Evolutionary conservation across 495 filamentous ascomycete species (phyloP).

Genomic region (Elasticomyces elasticus): DNA sequence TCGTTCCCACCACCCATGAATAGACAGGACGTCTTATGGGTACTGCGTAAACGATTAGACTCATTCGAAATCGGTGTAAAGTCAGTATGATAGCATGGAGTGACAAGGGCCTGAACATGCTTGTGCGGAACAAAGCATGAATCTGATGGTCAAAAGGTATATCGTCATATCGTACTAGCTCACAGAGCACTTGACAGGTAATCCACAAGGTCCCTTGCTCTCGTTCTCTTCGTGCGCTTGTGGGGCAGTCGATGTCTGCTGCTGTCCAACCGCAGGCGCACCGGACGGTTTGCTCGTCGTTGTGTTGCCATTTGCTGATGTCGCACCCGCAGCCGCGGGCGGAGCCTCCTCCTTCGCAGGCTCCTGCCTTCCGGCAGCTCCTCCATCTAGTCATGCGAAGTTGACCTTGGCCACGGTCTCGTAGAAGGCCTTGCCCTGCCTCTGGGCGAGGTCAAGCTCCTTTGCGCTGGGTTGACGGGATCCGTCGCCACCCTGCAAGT

Average conservation of each 20-base stretch:
- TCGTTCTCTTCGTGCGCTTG: conserved; percentile 23
- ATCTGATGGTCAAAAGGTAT: neutral
- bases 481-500: conserved; percentile 49
- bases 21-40: too few species aligned
- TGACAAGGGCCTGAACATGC: too few species aligned
- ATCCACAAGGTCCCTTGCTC: conserved; percentile 55
- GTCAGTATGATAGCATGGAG: too few species aligned
- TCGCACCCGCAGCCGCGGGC: conserved; percentile 4
- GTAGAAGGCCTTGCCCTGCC: conserved; percentile 84
- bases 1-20: too few species aligned
- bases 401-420: conserved; percentile 60
- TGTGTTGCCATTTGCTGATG: neutral
- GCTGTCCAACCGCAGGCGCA: conserved; percentile 2
- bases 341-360: conserved; percentile 1
- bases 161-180: conserved; percentile 30
- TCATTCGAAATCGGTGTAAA: too few species aligned
- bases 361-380: conserved; percentile 23
- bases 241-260: conserved; percentile 17
- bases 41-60: too few species aligned
- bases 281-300: conserved; percentile 4
- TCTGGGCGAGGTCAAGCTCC: conserved; percentile 68
- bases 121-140: neutral
- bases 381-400: conserved; percentile 72
- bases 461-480: conserved; percentile 63
- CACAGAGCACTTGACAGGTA: conserved; percentile 59